Conservation (phyloP, 1,284 basidiomycete genomes). For the Ceraceosorus guamensis region DNA sequence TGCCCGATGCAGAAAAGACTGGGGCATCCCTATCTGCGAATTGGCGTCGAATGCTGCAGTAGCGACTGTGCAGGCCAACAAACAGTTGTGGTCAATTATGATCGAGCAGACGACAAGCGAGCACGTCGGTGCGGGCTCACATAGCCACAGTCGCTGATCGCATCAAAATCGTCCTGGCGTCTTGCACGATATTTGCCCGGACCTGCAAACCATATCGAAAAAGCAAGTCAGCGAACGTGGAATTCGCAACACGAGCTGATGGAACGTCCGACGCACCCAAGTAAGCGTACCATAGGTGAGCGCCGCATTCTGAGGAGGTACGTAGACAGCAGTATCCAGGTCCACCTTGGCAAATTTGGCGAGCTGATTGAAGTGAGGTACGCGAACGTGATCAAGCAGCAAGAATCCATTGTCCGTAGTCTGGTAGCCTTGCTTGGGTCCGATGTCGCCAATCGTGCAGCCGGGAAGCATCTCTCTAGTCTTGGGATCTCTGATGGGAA, state of each 20-base stretch:
- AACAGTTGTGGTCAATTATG: no score
- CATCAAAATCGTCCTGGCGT: conserved; percentile 45
- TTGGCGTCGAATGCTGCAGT: conserved; percentile 50
- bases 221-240: no score
- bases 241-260: no score
- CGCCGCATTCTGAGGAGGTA: conserved; percentile 30
- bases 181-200: conserved; percentile 47
- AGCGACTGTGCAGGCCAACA: conserved; percentile 17
- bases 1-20: conserved; percentile 32
- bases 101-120: no score
- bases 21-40: conserved; percentile 50
- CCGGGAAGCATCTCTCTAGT: conserved; percentile 49
- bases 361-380: conserved; percentile 50
- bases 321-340: conserved; percentile 34
- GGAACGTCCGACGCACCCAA: conserved; percentile 19
- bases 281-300: conserved; percentile 34
- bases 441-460: conserved; percentile 48
- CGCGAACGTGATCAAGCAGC: conserved; percentile 36
- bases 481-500: conserved; percentile 48
- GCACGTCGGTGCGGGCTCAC: not conserved
- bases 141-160: conserved; percentile 49
- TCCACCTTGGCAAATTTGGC: conserved; percentile 48
- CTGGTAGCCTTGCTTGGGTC: conserved; percentile 47
- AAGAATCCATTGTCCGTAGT: conserved; percentile 48
- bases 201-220: no score